Evolutionary conservation across 306 rosid species (phyloP).

Genomic region (Vigna reflexopilosa): DNA sequence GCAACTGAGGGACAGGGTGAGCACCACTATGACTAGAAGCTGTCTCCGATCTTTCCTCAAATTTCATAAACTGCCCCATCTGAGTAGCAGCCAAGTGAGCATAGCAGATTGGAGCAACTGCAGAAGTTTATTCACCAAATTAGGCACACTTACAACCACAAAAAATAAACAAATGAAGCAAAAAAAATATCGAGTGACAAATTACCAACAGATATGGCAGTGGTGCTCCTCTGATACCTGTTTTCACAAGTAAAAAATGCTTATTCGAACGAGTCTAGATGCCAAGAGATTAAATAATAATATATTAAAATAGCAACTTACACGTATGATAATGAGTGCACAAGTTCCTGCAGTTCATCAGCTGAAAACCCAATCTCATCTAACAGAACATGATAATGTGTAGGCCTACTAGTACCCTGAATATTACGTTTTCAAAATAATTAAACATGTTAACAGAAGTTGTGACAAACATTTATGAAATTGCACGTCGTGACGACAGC

Average conservation of each 20-base stretch:
- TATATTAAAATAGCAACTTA: slow-evolving; percentile 52
- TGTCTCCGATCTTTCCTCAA: slow-evolving; percentile 84
- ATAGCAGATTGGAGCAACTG: slow-evolving; percentile 95
- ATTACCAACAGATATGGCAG: slow-evolving; percentile 91
- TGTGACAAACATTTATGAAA: not conserved
- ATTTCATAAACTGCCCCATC: slow-evolving; percentile 77
- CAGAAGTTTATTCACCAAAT: slow-evolving; percentile 28
- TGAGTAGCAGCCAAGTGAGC: slow-evolving; percentile 94
- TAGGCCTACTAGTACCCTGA: slow-evolving; percentile 94
- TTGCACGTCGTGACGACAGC: too few relatives aligned
- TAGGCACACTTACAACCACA: not conserved
- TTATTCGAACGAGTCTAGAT: not conserved
- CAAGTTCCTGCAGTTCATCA: slow-evolving; percentile 90
- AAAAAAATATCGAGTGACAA: not conserved
- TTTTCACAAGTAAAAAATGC: not conserved
- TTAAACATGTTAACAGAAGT: not conserved
- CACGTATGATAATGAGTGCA: slow-evolving; percentile 95
- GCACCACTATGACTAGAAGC: slow-evolving; percentile 78
- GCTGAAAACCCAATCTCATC: slow-evolving; percentile 87
- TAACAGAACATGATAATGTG: slow-evolving; percentile 83
- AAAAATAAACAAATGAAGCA: not conserved
- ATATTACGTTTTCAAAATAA: not conserved
- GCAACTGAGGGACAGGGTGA: slow-evolving; percentile 79
- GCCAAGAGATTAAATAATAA: not conserved
- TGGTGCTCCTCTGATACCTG: slow-evolving; percentile 96